These are phyloP conservation scores for Zea luxurians DNA, from an alignment of 176 grass and related monocot genomes.

Conservation along the genomic window DNA sequence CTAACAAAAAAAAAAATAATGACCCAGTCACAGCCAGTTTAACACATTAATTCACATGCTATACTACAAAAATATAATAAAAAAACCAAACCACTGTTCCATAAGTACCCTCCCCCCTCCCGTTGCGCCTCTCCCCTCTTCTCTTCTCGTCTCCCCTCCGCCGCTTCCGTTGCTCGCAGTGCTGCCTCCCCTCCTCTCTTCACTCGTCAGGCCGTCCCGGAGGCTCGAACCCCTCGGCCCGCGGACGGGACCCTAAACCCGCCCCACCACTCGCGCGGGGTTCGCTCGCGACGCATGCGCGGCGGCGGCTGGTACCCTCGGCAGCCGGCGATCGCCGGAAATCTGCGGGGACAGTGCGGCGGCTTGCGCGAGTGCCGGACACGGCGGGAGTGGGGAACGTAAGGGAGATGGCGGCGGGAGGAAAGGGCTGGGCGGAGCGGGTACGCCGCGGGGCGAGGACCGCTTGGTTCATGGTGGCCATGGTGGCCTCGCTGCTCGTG, in stretches of 20 bases:
- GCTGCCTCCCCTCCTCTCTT: neutral
- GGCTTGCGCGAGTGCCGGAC: slow-evolving; percentile 26
- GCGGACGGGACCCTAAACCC: slow-evolving; percentile 1
- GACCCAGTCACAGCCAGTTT: neutral
- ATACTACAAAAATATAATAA: neutral
- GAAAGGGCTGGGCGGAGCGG: slow-evolving; percentile 72
- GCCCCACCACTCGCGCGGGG: neutral
- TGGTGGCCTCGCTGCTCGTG: slow-evolving; percentile 78
- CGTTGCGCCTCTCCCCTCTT: neutral
- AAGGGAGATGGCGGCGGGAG: slow-evolving; percentile 58
- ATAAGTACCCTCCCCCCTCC: slow-evolving; percentile 43
- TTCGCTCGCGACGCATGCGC: slow-evolving; percentile 18
- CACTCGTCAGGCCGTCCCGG: neutral
- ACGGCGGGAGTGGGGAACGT: neutral
- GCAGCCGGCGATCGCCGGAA: slow-evolving; percentile 39
- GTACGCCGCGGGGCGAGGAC: slow-evolving; percentile 58
- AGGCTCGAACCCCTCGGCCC: neutral
- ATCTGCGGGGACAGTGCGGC: neutral
- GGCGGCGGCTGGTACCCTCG: slow-evolving; percentile 19
- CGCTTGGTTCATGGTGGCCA: slow-evolving; percentile 64
- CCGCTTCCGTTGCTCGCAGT: slow-evolving; percentile 15
- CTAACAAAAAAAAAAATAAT: slow-evolving; percentile 33
- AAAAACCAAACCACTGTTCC: slow-evolving; percentile 36
- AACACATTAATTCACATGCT: neutral
- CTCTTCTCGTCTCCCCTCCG: neutral